Conservation (phyloP, 2,329 filamentous ascomycete genomes). For the Phaeophleospora eucalypticola region DNA sequence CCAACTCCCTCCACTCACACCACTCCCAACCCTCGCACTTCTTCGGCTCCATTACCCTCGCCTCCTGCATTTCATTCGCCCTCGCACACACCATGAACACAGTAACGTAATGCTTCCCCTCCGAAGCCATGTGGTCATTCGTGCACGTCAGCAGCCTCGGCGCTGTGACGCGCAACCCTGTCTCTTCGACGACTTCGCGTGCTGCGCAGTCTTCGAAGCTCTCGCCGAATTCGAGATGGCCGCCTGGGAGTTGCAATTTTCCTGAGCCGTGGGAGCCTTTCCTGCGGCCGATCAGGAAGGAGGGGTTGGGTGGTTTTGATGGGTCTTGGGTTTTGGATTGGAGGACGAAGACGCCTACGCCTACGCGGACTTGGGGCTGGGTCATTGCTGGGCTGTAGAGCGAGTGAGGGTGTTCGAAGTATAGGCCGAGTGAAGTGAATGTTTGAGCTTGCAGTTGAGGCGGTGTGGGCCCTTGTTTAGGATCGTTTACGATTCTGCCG, state of each 20-base stretch:
- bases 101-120: conserved; percentile 70
- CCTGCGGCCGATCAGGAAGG: conserved; percentile 47
- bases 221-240: conserved; percentile 70
- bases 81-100: conserved; percentile 60
- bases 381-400: neutral
- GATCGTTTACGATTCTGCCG: too few relatives aligned
- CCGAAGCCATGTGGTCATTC: conserved; percentile 60
- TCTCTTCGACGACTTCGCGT: conserved; percentile 68
- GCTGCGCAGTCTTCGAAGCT: conserved; percentile 58
- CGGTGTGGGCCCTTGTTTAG: too few relatives aligned
- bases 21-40: conserved; percentile 57
- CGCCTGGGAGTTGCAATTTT: conserved; percentile 57
- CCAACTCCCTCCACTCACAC: conserved; percentile 48
- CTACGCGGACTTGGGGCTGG: conserved; percentile 32
- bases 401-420: too few relatives aligned
- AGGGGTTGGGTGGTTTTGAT: conserved; percentile 25
- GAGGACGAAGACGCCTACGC: conserved; percentile 47
- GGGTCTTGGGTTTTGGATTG: conserved; percentile 27
- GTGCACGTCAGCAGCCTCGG: conserved; percentile 55
- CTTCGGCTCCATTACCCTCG: conserved; percentile 46
- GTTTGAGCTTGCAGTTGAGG: neutral
- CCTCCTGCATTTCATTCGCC: conserved; percentile 45
- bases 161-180: conserved; percentile 53
- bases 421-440: neutral
- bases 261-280: conserved; percentile 45